A percentile compares a stretch with the other conserved stretches of the same genome.
phyloP scores from a whole-genome alignment of 1,284 basidiomycete genomes.

The Puccinia coronata region DNA sequence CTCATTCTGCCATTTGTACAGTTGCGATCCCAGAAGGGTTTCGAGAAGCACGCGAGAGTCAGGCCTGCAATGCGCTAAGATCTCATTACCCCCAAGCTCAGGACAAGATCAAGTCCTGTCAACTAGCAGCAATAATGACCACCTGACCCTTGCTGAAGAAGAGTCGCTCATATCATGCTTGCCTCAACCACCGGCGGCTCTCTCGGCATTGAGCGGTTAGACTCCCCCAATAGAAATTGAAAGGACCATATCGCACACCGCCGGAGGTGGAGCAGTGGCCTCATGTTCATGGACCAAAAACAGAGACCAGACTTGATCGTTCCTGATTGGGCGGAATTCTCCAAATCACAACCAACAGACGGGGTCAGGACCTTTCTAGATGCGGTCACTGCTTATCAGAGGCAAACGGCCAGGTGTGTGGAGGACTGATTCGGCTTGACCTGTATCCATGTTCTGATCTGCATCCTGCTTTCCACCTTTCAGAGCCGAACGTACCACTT shows the following conservation, averaged over 20 bases:
- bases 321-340: not conserved
- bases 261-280: constrained; percentile 29
- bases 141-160: no score
- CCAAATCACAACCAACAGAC: constrained; percentile 26
- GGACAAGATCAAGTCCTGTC: no score
- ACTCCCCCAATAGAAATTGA: constrained; percentile 41
- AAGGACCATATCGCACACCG: constrained; percentile 49
- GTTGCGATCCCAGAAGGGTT: no score
- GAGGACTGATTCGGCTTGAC: no score
- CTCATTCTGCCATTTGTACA: not conserved
- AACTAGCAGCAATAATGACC: no score
- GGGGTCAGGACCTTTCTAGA: constrained; percentile 37
- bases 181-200: no score
- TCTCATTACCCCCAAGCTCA: no score
- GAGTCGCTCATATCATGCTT: no score
- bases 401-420: constrained; percentile 30
- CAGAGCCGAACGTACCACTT: constrained; percentile 35
- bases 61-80: no score
- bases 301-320: not conserved
- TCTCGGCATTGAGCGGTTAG: no score
- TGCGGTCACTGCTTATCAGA: constrained; percentile 43
- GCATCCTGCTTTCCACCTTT: not conserved
- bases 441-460: not conserved
- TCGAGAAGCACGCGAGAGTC: no score
- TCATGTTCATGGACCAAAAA: not conserved